A percentile compares a stretch with the other conserved stretches of the same genome.
These are phyloP conservation scores for Ceriops zippeliana DNA, from an alignment of 345 rosid species.

Conservation along the genomic window DNA sequence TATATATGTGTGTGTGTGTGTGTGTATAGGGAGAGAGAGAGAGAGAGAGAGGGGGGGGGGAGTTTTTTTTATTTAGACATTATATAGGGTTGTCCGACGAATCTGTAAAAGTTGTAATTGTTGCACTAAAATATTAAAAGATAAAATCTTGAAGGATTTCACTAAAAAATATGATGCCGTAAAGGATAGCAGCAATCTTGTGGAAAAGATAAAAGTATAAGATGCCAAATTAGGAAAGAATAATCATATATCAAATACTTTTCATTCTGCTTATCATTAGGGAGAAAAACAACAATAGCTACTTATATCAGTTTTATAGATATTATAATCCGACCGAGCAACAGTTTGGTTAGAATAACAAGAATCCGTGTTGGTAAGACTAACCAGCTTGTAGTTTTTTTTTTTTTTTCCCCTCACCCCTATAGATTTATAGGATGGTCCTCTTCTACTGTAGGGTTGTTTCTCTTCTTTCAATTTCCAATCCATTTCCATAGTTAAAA, in stretches of 20 bases:
- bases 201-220: neutral
- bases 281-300: conserved; percentile 17
- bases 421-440: neutral
- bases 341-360: neutral
- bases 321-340: conserved; percentile 8
- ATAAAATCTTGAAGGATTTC: conserved; percentile 11
- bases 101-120: neutral
- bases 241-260: conserved; percentile 2
- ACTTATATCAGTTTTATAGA: neutral
- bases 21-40: too few species aligned
- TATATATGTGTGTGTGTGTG: too few species aligned
- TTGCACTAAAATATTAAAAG: conserved; percentile 13
- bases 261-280: neutral
- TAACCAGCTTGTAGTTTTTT: neutral
- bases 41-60: too few species aligned
- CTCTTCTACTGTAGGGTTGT: neutral
- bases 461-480: too few species aligned
- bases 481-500: too few species aligned
- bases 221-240: conserved; percentile 38
- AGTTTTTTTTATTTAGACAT: too few species aligned
- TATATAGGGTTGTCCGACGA: too few species aligned
- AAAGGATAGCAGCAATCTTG: conserved; percentile 16
- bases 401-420: neutral
- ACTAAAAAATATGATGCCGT: conserved; percentile 9
- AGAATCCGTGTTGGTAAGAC: conserved; percentile 15